Conservation (phyloP, 1,139 yeast species). For the Candida albicans region DNA sequence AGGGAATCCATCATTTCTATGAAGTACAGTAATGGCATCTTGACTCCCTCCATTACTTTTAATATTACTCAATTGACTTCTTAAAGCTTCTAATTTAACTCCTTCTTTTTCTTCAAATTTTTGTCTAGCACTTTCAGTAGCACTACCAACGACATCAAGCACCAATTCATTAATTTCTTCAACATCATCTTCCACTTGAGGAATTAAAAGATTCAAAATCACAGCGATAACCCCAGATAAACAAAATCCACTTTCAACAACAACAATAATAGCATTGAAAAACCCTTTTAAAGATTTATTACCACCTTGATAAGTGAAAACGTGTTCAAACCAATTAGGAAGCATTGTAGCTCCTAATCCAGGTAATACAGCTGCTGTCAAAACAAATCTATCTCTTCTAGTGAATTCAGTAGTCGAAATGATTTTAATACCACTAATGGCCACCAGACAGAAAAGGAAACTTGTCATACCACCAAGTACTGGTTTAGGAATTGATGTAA, state of each 20-base stretch:
- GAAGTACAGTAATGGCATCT: slow-evolving; percentile 3
- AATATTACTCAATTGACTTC: slow-evolving; percentile 7
- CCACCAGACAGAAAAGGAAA: slow-evolving; percentile 83
- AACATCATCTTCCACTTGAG: slow-evolving; percentile 67
- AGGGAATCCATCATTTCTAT: slow-evolving; percentile 12
- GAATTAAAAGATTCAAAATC: slow-evolving; percentile 66
- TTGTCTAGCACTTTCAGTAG: slow-evolving; percentile 42
- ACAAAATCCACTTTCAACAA: slow-evolving; percentile 88
- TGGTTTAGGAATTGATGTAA: slow-evolving; percentile 79
- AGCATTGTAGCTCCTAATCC: slow-evolving; percentile 81
- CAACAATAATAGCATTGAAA: slow-evolving; percentile 74
- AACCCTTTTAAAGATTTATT: slow-evolving; percentile 69
- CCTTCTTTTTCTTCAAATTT: slow-evolving; percentile 39
- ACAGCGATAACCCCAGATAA: slow-evolving; percentile 78
- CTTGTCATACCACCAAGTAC: slow-evolving; percentile 94
- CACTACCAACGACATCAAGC: slow-evolving; percentile 48
- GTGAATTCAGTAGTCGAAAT: slow-evolving; percentile 75
- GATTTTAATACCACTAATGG: slow-evolving; percentile 84
- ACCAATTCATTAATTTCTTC: slow-evolving; percentile 51
- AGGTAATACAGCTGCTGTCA: slow-evolving; percentile 71
- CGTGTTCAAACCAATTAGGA: slow-evolving; percentile 69
- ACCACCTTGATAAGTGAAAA: slow-evolving; percentile 73
- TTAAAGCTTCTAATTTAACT: slow-evolving; percentile 24
- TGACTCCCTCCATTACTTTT: slow-evolving; percentile 8
- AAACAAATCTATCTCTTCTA: slow-evolving; percentile 82